A percentile compares a stretch with the other conserved stretches of the same genome.
These are phyloP conservation scores for Colletotrichum tanaceti DNA, from an alignment of 2,329 filamentous ascomycete genomes.

Conservation along the genomic window DNA sequence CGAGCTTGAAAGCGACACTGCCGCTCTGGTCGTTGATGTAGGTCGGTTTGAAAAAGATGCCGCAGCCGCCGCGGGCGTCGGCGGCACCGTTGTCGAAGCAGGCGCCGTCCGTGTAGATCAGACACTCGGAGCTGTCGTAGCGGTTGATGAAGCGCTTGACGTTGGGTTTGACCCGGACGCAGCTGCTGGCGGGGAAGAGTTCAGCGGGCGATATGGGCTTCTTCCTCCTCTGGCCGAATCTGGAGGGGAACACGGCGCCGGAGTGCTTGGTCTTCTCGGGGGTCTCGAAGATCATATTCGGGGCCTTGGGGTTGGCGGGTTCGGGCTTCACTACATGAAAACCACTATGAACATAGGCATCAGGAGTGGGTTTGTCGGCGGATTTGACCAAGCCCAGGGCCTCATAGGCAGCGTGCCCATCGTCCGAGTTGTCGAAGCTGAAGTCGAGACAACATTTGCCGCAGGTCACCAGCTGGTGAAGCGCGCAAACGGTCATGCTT, in stretches of 20 bases:
- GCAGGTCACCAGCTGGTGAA: conserved; percentile 17
- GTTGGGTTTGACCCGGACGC: neutral
- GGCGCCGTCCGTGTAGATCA: conserved; percentile 60
- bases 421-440: neutral
- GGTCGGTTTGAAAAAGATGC: conserved; percentile 47
- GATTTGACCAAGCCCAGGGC: neutral
- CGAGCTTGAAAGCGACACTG: conserved; percentile 51
- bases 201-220: conserved; percentile 41
- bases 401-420: neutral
- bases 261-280: conserved; percentile 9
- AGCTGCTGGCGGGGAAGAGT: conserved; percentile 44
- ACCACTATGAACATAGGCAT: neutral
- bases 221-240: conserved; percentile 46
- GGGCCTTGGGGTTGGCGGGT: neutral
- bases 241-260: conserved; percentile 46
- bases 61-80: conserved; percentile 55
- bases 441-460: conserved; percentile 30
- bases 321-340: neutral
- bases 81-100: conserved; percentile 56
- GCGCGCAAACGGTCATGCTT: conserved; percentile 14
- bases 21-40: conserved; percentile 23
- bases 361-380: neutral
- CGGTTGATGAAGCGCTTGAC: conserved; percentile 48
- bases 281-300: neutral
- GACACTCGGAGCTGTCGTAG: conserved; percentile 46